These are phyloP conservation scores for Eutrema japonicum DNA, from an alignment of 345 rosid species.

Conservation along the genomic window DNA sequence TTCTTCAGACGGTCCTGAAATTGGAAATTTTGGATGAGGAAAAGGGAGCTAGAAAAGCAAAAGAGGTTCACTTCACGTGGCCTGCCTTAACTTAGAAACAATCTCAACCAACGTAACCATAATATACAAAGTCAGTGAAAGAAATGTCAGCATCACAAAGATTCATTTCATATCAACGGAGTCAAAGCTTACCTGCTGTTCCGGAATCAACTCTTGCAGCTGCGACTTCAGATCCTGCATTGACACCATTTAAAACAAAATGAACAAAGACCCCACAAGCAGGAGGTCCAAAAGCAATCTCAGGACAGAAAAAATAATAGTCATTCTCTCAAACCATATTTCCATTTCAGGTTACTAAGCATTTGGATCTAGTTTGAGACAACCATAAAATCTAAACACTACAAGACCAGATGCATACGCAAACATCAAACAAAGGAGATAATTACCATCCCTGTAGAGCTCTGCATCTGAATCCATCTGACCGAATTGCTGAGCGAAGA, in stretches of 20 bases:
- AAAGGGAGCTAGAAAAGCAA: slow-evolving; percentile 6
- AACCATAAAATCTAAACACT: background rate
- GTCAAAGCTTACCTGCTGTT: slow-evolving; percentile 70
- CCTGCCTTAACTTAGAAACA: slow-evolving; percentile 5
- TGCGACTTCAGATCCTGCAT: slow-evolving; percentile 87
- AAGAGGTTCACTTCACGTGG: slow-evolving; percentile 12
- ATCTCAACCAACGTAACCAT: slow-evolving; percentile 20
- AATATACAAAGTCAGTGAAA: background rate
- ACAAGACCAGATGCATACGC: background rate
- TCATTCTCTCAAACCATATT: background rate
- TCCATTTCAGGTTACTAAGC: background rate
- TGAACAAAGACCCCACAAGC: slow-evolving; percentile 19
- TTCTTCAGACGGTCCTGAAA: slow-evolving; percentile 92
- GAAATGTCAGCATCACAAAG: background rate
- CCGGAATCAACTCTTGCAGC: slow-evolving; percentile 91
- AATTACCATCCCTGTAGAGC: slow-evolving; percentile 66
- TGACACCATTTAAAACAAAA: slow-evolving; percentile 20
- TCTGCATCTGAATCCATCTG: slow-evolving; percentile 92
- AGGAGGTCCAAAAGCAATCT: background rate
- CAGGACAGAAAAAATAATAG: background rate
- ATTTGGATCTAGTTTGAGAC: background rate
- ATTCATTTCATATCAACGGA: slow-evolving; percentile 4
- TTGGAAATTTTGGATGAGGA: slow-evolving; percentile 2
- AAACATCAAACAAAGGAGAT: background rate
- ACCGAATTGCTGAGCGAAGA: slow-evolving; percentile 64